A percentile compares a stretch with the other conserved stretches of the same genome.
phyloP scores from a whole-genome alignment of 371 early-diverging fungal species.

The Lichtheimia corymbifera region DNA sequence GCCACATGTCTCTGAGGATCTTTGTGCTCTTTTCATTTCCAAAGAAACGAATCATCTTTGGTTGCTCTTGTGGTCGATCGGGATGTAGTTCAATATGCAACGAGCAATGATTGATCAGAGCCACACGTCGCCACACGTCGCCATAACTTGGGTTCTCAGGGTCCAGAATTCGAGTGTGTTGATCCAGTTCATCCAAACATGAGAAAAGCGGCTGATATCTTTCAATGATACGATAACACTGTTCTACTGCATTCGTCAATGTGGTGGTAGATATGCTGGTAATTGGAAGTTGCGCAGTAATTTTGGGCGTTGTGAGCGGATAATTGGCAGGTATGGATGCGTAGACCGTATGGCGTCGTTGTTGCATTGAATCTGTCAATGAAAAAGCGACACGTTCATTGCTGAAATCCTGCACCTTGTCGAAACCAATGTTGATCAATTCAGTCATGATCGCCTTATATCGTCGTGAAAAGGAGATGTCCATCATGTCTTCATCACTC shows the following conservation, averaged over 20 bases:
- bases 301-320: conserved; percentile 16
- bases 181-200: conserved; percentile 43
- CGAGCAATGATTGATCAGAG: conserved; percentile 45
- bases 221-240: conserved; percentile 2
- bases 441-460: conserved; percentile 20
- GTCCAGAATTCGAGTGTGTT: conserved; percentile 37
- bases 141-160: conserved; percentile 35
- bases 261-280: conserved; percentile 7
- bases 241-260: not conserved
- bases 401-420: conserved; percentile 18
- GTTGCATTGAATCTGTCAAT: not conserved
- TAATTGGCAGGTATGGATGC: conserved; percentile 20
- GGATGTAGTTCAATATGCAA: conserved; percentile 37
- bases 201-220: conserved; percentile 15
- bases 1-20: conserved; percentile 26
- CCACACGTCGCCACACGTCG: conserved; percentile 43
- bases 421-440: conserved; percentile 25
- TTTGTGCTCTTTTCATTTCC: conserved; percentile 36
- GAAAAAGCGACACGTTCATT: conserved; percentile 21
- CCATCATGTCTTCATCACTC: not conserved
- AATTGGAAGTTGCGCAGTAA: conserved; percentile 20
- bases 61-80: conserved; percentile 14
- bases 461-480: conserved; percentile 15
- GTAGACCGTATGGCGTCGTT: conserved; percentile 18
- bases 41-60: conserved; percentile 37